Percentiles rank a stretch among this genome's conserved stretches.
Conservation (phyloP, 345 rosid species). For the Balakata baccata region DNA sequence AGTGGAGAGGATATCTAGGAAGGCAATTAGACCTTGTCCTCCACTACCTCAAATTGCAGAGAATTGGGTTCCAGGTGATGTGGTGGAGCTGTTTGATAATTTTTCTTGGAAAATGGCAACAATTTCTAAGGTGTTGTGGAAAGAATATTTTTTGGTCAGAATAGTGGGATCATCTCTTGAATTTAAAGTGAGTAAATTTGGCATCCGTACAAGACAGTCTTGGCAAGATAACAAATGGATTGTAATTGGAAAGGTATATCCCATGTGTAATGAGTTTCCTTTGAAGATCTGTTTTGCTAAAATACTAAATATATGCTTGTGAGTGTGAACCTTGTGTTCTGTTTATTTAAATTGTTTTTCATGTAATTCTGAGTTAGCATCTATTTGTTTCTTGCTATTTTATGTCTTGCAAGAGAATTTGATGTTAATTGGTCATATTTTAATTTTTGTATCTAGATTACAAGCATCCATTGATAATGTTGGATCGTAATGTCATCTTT, state of each 20-base stretch:
- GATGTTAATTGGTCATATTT: not conserved
- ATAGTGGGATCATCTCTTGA: constrained; percentile 60
- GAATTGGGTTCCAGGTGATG: constrained; percentile 64
- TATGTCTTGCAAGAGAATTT: not conserved
- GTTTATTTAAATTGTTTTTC: not conserved
- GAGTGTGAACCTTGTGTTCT: not conserved
- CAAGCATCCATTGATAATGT: not conserved
- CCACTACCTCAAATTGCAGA: constrained; percentile 33
- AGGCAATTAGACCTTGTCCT: constrained; percentile 63
- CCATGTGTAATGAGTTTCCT: not conserved
- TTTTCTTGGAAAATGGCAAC: constrained; percentile 81
- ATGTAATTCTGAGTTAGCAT: not conserved
- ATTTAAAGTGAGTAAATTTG: constrained; percentile 42
- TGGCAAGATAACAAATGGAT: constrained; percentile 68
- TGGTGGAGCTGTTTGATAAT: constrained; percentile 60
- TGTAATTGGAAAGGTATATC: constrained; percentile 41
- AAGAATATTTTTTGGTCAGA: constrained; percentile 49
- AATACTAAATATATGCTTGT: not conserved
- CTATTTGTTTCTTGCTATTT: not conserved
- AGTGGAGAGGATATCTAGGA: constrained; percentile 47
- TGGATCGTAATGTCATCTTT: not conserved
- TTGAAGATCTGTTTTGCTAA: not conserved
- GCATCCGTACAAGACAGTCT: constrained; percentile 61
- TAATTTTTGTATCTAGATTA: not conserved
- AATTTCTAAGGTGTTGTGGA: constrained; percentile 46